Base-by-base conservation (phyloP, 371 early-diverging fungal species). In the Basidiobolus meristosporus region DNA sequence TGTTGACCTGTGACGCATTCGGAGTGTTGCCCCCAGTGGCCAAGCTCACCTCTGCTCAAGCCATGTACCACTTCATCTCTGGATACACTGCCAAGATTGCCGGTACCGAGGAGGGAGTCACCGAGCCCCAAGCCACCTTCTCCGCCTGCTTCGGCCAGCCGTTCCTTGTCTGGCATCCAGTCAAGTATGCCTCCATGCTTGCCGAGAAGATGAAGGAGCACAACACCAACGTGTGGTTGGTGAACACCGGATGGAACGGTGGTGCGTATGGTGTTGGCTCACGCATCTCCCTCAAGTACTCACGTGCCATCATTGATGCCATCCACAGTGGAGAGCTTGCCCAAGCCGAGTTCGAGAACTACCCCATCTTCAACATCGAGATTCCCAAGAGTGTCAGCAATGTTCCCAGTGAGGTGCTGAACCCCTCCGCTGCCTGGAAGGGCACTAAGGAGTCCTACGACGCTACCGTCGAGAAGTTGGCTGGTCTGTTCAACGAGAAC, bases 161-260 rank as follows among this genome's bases (percentile, higher is more conserved):
- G 22, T 96, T 96, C 84, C 63, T 96, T 31, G 90, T n/a, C 95
- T 7, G n/a, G n/a, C n/a, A n/a, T n/a, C n/a, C n/a, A n/a, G n/a
- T n/a, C n/a, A n/a, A n/a, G n/a, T n/a, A n/a, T n/a, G n/a, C n/a
- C n/a, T n/a, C n/a, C n/a, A n/a, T n/a, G n/a, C n/a, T n/a, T n/a
- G n/a, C n/a, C n/a, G 72, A 85, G 30, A 89, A 91, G 77, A 90
- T 96, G 74, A 57, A 71, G 48, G 37, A 80, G 38, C 85, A 95
- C 70, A 64, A 74, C 57, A 82, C 82, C 40, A 63, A 85, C 57
- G 93, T 83, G 18, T 96, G 95, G 92, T 65, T 96, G 59, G 78
- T 96, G 69, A 96, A 96, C 78, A 96, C 97, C 33, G 97, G 97
- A 38, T 96, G 97, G 95, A 84, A 69, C 56, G 92, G 95, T 54